A percentile compares a stretch with the other conserved stretches of the same genome.
These are phyloP conservation scores for Eucalyptus erythrocorys DNA, from an alignment of 345 rosid species.

Conservation along the genomic window DNA sequence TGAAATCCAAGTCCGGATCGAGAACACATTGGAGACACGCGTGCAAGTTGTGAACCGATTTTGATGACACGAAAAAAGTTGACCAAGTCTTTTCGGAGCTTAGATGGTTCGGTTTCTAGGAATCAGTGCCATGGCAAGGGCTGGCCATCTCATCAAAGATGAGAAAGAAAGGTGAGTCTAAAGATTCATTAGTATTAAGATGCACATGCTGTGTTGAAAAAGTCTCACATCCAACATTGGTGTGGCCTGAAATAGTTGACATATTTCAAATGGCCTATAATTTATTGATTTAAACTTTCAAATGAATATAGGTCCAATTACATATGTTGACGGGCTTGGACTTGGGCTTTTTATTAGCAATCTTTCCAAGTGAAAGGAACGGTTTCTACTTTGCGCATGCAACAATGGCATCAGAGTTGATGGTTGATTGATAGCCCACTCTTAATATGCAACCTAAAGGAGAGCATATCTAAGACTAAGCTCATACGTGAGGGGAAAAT, in stretches of 20 bases:
- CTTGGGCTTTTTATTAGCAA: neutral
- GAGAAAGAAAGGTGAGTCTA: neutral
- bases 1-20: neutral
- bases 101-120: neutral
- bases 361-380: neutral
- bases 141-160: neutral
- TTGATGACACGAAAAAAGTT: neutral
- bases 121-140: neutral
- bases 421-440: neutral
- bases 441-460: neutral
- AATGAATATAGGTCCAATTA: fast-evolving
- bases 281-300: neutral
- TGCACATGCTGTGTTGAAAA: neutral
- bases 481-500: neutral
- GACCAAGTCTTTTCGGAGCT: neutral
- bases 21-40: neutral
- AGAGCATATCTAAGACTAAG: neutral
- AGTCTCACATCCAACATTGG: neutral
- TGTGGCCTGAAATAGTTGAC: fast-evolving
- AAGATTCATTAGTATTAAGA: neutral
- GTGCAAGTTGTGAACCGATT: neutral
- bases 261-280: neutral
- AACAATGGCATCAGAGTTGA: neutral
- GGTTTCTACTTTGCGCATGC: fast-evolving
- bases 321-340: fast-evolving